These are phyloP conservation scores for Hypocrella siamensis DNA, from an alignment of 2,329 filamentous ascomycete species.

Conservation along the genomic window DNA sequence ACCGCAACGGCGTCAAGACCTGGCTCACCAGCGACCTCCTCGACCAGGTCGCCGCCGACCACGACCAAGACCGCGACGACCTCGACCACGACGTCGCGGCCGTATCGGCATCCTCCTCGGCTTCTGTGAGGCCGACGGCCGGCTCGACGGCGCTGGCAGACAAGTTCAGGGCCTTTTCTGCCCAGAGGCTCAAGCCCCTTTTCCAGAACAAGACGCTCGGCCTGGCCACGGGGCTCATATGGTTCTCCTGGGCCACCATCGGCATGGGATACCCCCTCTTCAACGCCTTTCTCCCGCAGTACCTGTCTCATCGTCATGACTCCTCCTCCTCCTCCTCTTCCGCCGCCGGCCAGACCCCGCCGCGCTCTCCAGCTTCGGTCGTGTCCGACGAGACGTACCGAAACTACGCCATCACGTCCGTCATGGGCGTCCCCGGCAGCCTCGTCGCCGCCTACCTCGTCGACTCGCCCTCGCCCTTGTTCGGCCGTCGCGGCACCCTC, in stretches of 20 bases:
- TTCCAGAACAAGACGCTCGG: conserved; percentile 38
- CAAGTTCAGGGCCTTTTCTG: conserved; percentile 51
- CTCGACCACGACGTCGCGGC: no score
- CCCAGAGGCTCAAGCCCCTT: conserved; percentile 50
- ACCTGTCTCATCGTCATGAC: conserved; percentile 46
- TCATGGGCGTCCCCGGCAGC: conserved; percentile 63
- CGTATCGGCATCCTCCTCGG: no score
- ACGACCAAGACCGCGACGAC: conserved; percentile 14
- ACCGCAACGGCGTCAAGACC: conserved; percentile 52
- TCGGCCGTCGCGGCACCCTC: conserved; percentile 59
- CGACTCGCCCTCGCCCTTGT: conserved; percentile 42
- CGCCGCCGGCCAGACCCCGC: conserved; percentile 5
- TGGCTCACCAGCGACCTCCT: conserved; percentile 62
- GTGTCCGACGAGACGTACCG: conserved; percentile 46
- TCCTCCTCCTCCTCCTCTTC: conserved; percentile 23
- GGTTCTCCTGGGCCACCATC: conserved; percentile 71
- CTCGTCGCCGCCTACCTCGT: conserved; percentile 61
- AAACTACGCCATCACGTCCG: conserved; percentile 68
- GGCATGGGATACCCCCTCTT: conserved; percentile 81
- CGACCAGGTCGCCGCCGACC: conserved; percentile 34
- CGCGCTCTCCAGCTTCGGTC: conserved; percentile 15
- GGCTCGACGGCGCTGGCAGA: conserved; percentile 31
- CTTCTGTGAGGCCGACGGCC: conserved; percentile 3
- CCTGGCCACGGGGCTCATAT: conserved; percentile 40
- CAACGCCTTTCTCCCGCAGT: conserved; percentile 82